Percentiles rank a stretch among this genome's conserved stretches.
These are phyloP conservation scores for Sonneratia alba DNA, from an alignment of 345 rosid genomes.

Conservation along the genomic window DNA sequence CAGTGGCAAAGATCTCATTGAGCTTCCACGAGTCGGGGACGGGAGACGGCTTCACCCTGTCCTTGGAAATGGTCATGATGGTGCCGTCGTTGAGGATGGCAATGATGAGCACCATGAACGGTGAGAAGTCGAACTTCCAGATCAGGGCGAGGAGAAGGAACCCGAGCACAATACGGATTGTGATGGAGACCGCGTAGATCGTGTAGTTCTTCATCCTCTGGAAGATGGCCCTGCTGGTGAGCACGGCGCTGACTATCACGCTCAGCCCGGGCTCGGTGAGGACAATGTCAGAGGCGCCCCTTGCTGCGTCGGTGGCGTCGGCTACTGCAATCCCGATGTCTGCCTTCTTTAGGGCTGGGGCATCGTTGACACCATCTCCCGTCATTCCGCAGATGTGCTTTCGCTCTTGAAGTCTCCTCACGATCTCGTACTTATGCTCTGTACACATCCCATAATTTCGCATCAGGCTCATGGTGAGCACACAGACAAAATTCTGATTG, in stretches of 20 bases:
- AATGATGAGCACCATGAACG: constrained; percentile 78
- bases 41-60: constrained; percentile 75
- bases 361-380: constrained; percentile 82
- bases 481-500: too few relatives aligned
- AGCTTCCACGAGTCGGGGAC: constrained; percentile 80
- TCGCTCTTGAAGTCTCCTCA: constrained; percentile 62
- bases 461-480: not conserved
- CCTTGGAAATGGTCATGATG: constrained; percentile 79
- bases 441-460: not conserved
- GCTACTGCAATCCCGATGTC: constrained; percentile 81
- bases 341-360: constrained; percentile 73
- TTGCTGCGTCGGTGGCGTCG: constrained; percentile 78
- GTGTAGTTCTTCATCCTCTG: constrained; percentile 95
- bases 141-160: constrained; percentile 65
- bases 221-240: constrained; percentile 78
- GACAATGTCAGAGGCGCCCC: constrained; percentile 75
- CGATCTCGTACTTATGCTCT: constrained; percentile 80
- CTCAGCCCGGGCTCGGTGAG: constrained; percentile 74
- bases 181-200: constrained; percentile 77
- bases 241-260: constrained; percentile 62
- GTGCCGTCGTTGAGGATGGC: constrained; percentile 81
- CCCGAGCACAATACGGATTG: constrained; percentile 74
- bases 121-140: constrained; percentile 76
- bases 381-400: constrained; percentile 85
- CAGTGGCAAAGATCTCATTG: constrained; percentile 65